Conservation (phyloP, 176 grass and related monocot species). For the Oryza brachyantha region DNA sequence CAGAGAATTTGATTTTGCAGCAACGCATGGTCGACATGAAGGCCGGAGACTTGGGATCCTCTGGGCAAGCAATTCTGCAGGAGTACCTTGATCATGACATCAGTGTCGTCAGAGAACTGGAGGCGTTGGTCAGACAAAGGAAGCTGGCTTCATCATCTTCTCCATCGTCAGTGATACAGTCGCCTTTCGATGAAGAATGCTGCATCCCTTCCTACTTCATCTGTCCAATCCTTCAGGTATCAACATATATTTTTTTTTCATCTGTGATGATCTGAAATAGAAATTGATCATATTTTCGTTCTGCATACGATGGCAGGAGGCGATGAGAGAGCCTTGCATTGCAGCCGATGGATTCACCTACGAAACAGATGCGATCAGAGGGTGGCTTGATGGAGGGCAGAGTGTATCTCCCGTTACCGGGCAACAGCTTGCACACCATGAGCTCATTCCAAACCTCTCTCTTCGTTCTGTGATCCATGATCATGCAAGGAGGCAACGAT, state of each 20-base stretch:
- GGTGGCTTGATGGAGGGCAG: constrained; percentile 41
- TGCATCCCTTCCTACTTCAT: constrained; percentile 49
- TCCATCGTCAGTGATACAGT: constrained; percentile 40
- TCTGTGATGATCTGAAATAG: too few relatives aligned
- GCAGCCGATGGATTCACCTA: constrained; percentile 74
- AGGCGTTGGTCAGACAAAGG: constrained; percentile 23
- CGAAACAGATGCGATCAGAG: constrained; percentile 53
- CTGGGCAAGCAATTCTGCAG: background rate
- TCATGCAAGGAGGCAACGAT: background rate
- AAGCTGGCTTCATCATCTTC: constrained; percentile 37
- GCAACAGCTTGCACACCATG: background rate
- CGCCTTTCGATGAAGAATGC: constrained; percentile 27
- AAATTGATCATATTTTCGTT: background rate
- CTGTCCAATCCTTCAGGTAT: constrained; percentile 64
- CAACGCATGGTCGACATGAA: background rate
- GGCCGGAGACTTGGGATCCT: background rate
- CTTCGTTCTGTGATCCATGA: background rate
- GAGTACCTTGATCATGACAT: constrained; percentile 27
- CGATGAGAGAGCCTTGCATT: constrained; percentile 56
- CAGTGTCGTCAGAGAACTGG: background rate
- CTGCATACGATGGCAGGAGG: constrained; percentile 38
- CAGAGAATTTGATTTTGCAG: constrained; percentile 11
- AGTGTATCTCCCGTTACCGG: constrained; percentile 50
- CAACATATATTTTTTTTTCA: too few relatives aligned
- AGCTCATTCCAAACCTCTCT: background rate